phyloP scores from a whole-genome alignment of 2,329 filamentous ascomycete genomes.

The Paraphoma sp. region DNA sequence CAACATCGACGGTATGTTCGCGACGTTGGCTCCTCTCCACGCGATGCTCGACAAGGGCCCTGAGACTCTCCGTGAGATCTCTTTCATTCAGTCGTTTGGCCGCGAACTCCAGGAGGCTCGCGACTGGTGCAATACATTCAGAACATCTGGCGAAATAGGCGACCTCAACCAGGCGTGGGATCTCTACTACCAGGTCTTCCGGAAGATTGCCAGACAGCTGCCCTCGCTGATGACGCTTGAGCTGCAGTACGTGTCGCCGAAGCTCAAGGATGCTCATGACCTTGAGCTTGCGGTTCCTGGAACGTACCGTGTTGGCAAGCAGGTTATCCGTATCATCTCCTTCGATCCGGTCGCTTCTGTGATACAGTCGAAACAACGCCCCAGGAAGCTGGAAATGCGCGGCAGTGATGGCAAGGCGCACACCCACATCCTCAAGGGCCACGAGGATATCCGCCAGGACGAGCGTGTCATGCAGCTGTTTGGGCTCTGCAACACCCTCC shows the following conservation, averaged over 20 bases:
- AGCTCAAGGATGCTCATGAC: conserved; percentile 82
- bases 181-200: conserved; percentile 98
- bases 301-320: conserved; percentile 82
- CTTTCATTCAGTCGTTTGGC: conserved; percentile 96
- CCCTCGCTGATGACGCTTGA: conserved; percentile 92
- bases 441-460: conserved; percentile 98
- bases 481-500: conserved; percentile 92
- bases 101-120: conserved; percentile 93
- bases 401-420: conserved; percentile 90
- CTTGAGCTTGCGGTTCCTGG: conserved; percentile 95
- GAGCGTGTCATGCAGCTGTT: conserved; percentile 99
- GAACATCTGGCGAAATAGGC: conserved; percentile 84
- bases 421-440: conserved; percentile 93
- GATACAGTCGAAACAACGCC: conserved; percentile 96
- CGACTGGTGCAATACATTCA: conserved; percentile 94
- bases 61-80: conserved; percentile 93
- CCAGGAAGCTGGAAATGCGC: conserved; percentile 83
- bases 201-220: conserved; percentile 90
- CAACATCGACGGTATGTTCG: conserved; percentile 97
- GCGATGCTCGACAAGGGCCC: conserved; percentile 89
- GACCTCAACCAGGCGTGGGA: conserved; percentile 99
- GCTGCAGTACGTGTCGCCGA: conserved; percentile 95
- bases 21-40: conserved; percentile 86
- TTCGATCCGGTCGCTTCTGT: conserved; percentile 91
- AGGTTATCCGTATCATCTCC: conserved; percentile 82